These are phyloP conservation scores for Tolypocladium ophioglossoides DNA, from an alignment of 2,329 filamentous ascomycete species.

Conservation along the genomic window DNA sequence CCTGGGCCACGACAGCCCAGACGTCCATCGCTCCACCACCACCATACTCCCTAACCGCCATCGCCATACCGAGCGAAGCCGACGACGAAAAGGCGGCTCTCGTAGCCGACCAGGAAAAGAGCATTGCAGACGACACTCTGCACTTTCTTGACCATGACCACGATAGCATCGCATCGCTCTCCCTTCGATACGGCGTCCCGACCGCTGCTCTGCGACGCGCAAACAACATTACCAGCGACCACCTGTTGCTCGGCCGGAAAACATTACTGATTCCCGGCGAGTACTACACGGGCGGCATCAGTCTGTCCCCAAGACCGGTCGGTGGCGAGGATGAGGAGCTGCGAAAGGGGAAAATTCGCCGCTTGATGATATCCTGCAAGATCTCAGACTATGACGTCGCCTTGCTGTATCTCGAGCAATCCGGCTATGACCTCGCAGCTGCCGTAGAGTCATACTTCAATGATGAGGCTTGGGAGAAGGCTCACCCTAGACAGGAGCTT, in stretches of 20 bases:
- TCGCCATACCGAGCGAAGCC: not conserved
- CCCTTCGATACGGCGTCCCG: constrained; percentile 62
- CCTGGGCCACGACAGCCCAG: constrained; percentile 11
- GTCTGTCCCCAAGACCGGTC: constrained; percentile 58
- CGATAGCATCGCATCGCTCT: constrained; percentile 58
- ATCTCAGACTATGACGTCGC: constrained; percentile 69
- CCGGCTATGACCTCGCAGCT: constrained; percentile 52
- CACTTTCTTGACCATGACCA: constrained; percentile 64
- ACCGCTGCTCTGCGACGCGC: constrained; percentile 47
- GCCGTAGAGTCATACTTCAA: constrained; percentile 56
- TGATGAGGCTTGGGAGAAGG: constrained; percentile 67
- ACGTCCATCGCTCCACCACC: constrained; percentile 25
- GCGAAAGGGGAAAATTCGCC: constrained; percentile 58
- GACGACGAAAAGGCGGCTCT: constrained; percentile 14
- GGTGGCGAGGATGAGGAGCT: constrained; percentile 65
- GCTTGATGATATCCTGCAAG: constrained; percentile 73
- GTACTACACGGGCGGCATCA: constrained; percentile 56
- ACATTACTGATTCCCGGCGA: constrained; percentile 63
- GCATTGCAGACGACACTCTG: constrained; percentile 49
- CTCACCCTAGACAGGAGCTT: constrained; percentile 37
- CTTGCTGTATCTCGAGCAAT: constrained; percentile 62
- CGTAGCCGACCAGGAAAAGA: constrained; percentile 19
- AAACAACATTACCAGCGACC: constrained; percentile 63
- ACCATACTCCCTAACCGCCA: constrained; percentile 16
- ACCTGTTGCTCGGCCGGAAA: constrained; percentile 57